phyloP scores from a whole-genome alignment of 345 rosid genomes.

The sweet orange (Citrus sinensis) region DVS_A1.0 CM039162.1:31485001-31485500 shows the following conservation, averaged over 20 bases:
- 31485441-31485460: conserved; percentile 28
- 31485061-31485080: conserved; percentile 38
- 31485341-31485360: conserved; percentile 42
- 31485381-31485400: conserved; percentile 31
- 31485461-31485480: conserved; percentile 36
- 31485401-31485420: conserved; percentile 29
- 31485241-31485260: conserved; percentile 14
- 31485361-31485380: conserved; percentile 27
- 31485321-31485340: conserved; percentile 30
- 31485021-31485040: conserved; percentile 47
- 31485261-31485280: conserved; percentile 21
- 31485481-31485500: conserved; percentile 40
- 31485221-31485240: conserved; percentile 16
- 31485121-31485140: conserved; percentile 17
- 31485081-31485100: conserved; percentile 39
- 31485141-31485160: conserved; percentile 10
- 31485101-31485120: conserved; percentile 39
- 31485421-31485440: conserved; percentile 32
- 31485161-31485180: conserved; percentile 31
- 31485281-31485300: conserved; percentile 36
- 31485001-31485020: conserved; percentile 39
- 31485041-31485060: conserved; percentile 40
- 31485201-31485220: conserved; percentile 23
- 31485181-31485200: conserved; percentile 27
- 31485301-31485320: conserved; percentile 18